Percentiles rank a stretch among this genome's conserved stretches.
Conservation (phyloP, 306 rosid genomes). For the Gynostemma pentaphyllum region DNA sequence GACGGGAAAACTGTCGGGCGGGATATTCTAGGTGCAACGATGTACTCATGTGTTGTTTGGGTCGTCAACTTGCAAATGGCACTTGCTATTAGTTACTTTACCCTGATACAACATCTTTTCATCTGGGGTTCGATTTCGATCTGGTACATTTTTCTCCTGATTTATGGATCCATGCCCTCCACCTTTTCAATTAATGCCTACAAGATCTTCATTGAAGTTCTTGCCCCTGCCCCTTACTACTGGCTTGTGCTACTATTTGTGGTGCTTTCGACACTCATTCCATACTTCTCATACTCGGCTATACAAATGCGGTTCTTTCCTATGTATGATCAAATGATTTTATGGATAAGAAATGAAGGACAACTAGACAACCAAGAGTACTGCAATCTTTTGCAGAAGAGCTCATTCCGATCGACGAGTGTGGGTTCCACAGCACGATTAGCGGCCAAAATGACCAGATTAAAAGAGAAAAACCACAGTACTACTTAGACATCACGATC, state of each 20-base stretch:
- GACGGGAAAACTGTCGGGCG: constrained; percentile 66
- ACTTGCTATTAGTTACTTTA: constrained; percentile 73
- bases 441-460: constrained; percentile 40
- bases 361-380: constrained; percentile 47
- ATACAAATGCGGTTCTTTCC: constrained; percentile 81
- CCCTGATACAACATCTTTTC: constrained; percentile 74
- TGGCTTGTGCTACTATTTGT: constrained; percentile 66
- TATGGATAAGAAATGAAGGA: constrained; percentile 65
- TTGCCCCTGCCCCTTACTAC: constrained; percentile 59
- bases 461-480: constrained; percentile 16
- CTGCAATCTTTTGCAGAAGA: constrained; percentile 38
- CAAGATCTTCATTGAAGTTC: constrained; percentile 60
- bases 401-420: constrained; percentile 30
- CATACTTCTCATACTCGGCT: constrained; percentile 61
- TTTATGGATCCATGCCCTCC: constrained; percentile 53
- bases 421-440: constrained; percentile 77
- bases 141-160: constrained; percentile 72
- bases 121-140: constrained; percentile 81
- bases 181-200: constrained; percentile 46
- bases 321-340: constrained; percentile 58
- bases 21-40: constrained; percentile 74
- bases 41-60: constrained; percentile 84
- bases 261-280: constrained; percentile 54
- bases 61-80: constrained; percentile 96
- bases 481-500: neutral